Base-by-base conservation (phyloP, 164 flowering plant species). In the Umbellularia californica region DNA sequence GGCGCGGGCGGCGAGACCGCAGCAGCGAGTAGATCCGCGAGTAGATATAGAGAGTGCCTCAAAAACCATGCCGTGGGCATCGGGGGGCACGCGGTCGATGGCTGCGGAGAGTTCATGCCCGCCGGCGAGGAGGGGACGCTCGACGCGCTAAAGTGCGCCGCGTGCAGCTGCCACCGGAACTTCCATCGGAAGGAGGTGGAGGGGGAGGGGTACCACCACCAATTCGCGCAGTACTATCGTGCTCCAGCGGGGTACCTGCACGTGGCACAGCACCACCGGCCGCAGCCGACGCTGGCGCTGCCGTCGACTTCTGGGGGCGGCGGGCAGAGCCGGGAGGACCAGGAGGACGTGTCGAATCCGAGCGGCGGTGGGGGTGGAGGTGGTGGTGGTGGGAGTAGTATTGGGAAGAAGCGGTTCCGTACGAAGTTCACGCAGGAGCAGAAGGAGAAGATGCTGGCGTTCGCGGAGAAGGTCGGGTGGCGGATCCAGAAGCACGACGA, bases 81-180 rank as follows among this genome's bases (percentile, higher is more conserved):
- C 69, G 94, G 93, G 0, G 92, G 91, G 3, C 87, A 89, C 80
- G 94, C 94, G 9, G 84, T 89, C 5, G 97, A 92, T 35, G 97
- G 97, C 0, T 92, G 97, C 70, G 88, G 97, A 2, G 94, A 92
- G 83, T 92, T 92, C 84, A 85, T 92, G 88, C 82, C 97, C 0
- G 90, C 92, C 1, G 92, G 91, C 0, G 89, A 85, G 2, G 97
- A 90, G 12, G 94, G 94, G 15, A 84, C 90, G 1, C 85, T 89
- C 1, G 97, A 90, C 62, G 88, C 89, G 28, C 82, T 92, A 0
- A 87, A 80, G 58, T 92, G 97, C 77, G 94, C 94, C 6, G 97
- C 97, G 9, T 92, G 97, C 70, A 82, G 77, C 79, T 92, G 97
- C 66, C 97, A 92, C 87, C 89, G 97, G 5, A 92, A 92, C 75